Evolutionary conservation across 805 yeast genomes (phyloP), one percentile per base, ranked within the genome.

Genomic region (Pichia sporocuriosa): DNA sequence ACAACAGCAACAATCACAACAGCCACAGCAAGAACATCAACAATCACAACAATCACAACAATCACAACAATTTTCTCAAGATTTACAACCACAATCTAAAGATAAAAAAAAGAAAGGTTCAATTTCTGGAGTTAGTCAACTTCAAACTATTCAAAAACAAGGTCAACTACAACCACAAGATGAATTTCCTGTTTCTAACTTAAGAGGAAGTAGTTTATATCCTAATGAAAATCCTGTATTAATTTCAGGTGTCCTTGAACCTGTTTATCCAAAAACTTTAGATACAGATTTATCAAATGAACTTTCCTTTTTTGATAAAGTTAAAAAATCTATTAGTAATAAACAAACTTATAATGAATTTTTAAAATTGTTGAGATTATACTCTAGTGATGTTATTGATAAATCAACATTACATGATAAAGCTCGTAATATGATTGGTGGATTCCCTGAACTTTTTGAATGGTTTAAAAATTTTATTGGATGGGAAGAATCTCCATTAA

Each of bases 381-480:
- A 79, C 56, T 83, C 96, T 3, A 96, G 89, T 58, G 96, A 88
- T 54, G 78, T 93, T 44, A 82, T 93, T 49, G 96, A 87, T 57
- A 81, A 83, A 49, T 74, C 71, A 42, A 81, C 90, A 13, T 71
- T 93, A 44, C 86, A 90, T 27, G 88, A 80, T 56, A 75, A 93
- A 49, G 90, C 81, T 7, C 90, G 86, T 45, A 80, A 84, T 3
- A 93, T 87, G 56, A 70, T 93, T 55, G 97, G 97, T 22, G 73
- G 77, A 8, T 81, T 80, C 53, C 73, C 75, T 22, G 96, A 88
- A 47, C 68, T 93, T 46, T 73, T 85, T 55, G 79, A 77, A 42
- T 89, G 97, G 97, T 93, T 93, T 70, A 88, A 87, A 61, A 69
- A 74, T 50, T 90, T 89, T 66, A 94, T 93, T 45, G 95, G 95